A percentile compares a stretch with the other conserved stretches of the same genome.
phyloP scores from a whole-genome alignment of 1,139 yeast species.

The Lodderomyces elongisporus region DNA sequence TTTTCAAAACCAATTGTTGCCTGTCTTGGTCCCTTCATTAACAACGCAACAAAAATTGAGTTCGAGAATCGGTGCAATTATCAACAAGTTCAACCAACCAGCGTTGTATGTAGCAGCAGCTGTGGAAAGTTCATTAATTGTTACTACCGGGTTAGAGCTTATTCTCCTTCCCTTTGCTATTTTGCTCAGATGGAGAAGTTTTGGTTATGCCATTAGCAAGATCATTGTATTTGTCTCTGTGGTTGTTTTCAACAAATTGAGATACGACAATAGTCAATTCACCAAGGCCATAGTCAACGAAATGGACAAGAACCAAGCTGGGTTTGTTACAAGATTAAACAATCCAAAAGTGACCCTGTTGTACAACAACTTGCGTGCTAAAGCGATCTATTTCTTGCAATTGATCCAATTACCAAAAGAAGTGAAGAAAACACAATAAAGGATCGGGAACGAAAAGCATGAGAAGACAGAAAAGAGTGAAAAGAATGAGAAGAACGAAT shows the following conservation, averaged over 20 bases:
- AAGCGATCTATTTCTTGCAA: constrained; percentile 1
- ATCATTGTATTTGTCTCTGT: constrained; percentile 24
- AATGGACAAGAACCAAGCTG: constrained; percentile 33
- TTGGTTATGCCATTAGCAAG: constrained; percentile 14
- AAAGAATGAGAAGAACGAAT: background rate
- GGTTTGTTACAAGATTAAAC: constrained; percentile 19
- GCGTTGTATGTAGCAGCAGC: constrained; percentile 46
- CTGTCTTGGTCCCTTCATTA: constrained; percentile 17
- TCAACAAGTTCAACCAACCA: constrained; percentile 39
- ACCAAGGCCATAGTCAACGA: constrained; percentile 36
- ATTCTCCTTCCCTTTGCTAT: constrained; percentile 15
- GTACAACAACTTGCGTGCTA: constrained; percentile 5
- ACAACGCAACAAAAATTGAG: constrained; percentile 19
- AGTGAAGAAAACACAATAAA: constrained; percentile 5
- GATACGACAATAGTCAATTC: constrained; percentile 39
- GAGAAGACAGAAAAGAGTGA: background rate
- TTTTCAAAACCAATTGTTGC: constrained; percentile 32
- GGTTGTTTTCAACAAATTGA: constrained; percentile 40
- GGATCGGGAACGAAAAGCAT: constrained; percentile 1
- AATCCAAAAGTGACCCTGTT: constrained; percentile 16
- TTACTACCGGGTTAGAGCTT: constrained; percentile 11
- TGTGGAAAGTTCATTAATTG: constrained; percentile 30
- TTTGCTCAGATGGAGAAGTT: constrained; percentile 19
- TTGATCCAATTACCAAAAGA: constrained; percentile 9
- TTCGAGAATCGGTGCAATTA: constrained; percentile 27